Conservation (phyloP, 2,329 filamentous ascomycete species). For the Gremmenia infestans region DNA sequence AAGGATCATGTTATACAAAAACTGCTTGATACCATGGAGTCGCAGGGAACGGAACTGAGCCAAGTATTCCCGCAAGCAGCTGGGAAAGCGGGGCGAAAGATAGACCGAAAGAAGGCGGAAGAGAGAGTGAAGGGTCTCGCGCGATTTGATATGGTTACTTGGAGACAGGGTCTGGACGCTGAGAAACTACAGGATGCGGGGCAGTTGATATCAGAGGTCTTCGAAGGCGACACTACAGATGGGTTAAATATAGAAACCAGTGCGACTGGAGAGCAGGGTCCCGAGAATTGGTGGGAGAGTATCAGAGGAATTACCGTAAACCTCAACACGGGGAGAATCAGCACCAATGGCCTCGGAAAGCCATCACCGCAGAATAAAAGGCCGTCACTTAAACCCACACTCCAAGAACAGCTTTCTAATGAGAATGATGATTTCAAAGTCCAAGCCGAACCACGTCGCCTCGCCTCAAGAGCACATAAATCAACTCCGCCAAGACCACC, state of each 20-base stretch:
- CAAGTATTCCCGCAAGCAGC: conserved; percentile 43
- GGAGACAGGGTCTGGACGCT: conserved; percentile 14
- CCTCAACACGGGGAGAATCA: conserved; percentile 15
- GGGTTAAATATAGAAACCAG: not conserved
- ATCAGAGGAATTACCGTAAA: conserved; percentile 24
- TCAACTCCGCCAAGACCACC: not conserved
- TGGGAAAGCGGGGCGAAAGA: conserved; percentile 34
- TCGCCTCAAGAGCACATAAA: conserved; percentile 3
- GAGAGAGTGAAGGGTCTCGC: conserved; percentile 42
- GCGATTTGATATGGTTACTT: conserved; percentile 36
- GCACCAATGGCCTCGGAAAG: conserved; percentile 11
- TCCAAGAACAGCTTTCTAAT: conserved; percentile 10
- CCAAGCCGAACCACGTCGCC: conserved; percentile 26
- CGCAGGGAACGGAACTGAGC: conserved; percentile 44
- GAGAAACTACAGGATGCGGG: conserved; percentile 9
- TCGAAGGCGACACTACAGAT: conserved; percentile 6
- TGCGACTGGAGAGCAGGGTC: not conserved
- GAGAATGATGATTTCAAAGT: conserved; percentile 30
- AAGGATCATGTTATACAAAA: conserved; percentile 53
- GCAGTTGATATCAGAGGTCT: conserved; percentile 21
- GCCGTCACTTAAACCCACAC: not conserved
- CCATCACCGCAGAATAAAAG: not conserved
- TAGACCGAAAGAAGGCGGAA: conserved; percentile 33
- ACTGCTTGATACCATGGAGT: conserved; percentile 48
- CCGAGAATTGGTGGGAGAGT: conserved; percentile 27